Base-by-base conservation (phyloP, 345 rosid species). In the Nasturtium officinale region DNA sequence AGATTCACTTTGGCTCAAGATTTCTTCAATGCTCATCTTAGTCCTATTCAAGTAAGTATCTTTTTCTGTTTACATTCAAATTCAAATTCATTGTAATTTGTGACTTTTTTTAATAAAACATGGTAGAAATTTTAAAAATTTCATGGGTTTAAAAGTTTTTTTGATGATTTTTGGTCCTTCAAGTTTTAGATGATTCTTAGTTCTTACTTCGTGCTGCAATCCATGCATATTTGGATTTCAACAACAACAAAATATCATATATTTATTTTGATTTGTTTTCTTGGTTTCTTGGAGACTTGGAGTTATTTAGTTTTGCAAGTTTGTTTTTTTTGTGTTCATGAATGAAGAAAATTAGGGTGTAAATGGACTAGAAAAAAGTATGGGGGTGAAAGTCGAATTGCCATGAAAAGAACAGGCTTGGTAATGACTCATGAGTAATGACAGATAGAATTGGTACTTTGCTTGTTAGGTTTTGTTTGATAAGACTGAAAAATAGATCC, bases 21-120 rank as follows among this genome's bases (percentile, higher is more conserved):
- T 81, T 96, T 96, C 86, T 96, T 91, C 71, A 89, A 85, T 63
- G 90, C 96, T 57, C 91, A 46, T 58, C 82, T 92, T 51, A 83
- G 67, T 55, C 97, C 98, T 16, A 45, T 96, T 40, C 98, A 95
- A 90, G 99, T 89, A 74, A 52, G 54, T 64, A 2, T 8, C 16
- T 51, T 11, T 29, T 16, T 1, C 0, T 15, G 2, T 4, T 60
- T 38, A 9, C 6, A 26, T 26, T 26, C 4, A 26, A 42, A 1
- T 23, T 20, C 6, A 13, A 40, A 40, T 0, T 6, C 16, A 10
- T 37, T n/a, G n/a, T n/a, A n/a, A n/a, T n/a, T n/a, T n/a, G n/a
- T n/a, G n/a, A n/a, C n/a, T 10, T 3, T 37, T 35, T 9, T 9
- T 5, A 2, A 2, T 26, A 26, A 26, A 40, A 9, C 5, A 2